Conservation (phyloP, 2,329 filamentous ascomycete genomes). For the Massarina eburnea region DNA sequence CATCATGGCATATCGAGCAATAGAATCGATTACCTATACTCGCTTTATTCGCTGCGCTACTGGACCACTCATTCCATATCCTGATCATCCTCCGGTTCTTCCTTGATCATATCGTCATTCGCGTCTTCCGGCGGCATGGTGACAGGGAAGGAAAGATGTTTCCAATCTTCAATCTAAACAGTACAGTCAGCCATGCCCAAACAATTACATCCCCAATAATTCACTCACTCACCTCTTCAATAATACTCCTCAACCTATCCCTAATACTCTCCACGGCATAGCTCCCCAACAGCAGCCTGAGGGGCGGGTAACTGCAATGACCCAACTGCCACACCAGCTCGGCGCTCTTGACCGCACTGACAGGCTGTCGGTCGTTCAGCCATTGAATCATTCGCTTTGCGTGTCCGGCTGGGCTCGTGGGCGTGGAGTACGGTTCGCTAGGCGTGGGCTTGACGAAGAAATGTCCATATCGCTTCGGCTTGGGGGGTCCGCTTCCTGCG, state of each 20-base stretch:
- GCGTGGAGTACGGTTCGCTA: slow-evolving; percentile 73
- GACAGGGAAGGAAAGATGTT: slow-evolving; percentile 71
- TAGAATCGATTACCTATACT: too few relatives aligned
- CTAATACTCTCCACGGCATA: slow-evolving; percentile 96
- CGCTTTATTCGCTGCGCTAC: not conserved
- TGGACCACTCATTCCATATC: slow-evolving; percentile 5
- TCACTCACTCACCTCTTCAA: slow-evolving; percentile 70
- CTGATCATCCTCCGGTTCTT: not conserved
- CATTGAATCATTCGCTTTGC: slow-evolving; percentile 90
- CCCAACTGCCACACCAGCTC: slow-evolving; percentile 92
- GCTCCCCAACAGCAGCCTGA: slow-evolving; percentile 82
- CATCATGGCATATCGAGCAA: too few relatives aligned
- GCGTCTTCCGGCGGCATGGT: slow-evolving; percentile 38
- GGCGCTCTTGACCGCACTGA: slow-evolving; percentile 87
- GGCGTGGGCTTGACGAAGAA: slow-evolving; percentile 85
- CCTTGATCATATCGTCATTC: slow-evolving; percentile 7
- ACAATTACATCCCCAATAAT: too few relatives aligned
- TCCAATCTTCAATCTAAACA: slow-evolving; percentile 73
- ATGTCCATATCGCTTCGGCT: slow-evolving; percentile 81
- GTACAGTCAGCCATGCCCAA: too few relatives aligned
- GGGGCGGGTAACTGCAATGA: slow-evolving; percentile 90
- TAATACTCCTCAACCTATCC: slow-evolving; percentile 84
- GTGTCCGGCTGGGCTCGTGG: slow-evolving; percentile 82
- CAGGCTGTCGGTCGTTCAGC: slow-evolving; percentile 89
- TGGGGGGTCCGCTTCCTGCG: slow-evolving; percentile 25